Conservation (phyloP, 495 filamentous ascomycete species). For the Wilcoxina mikolae region DNA sequence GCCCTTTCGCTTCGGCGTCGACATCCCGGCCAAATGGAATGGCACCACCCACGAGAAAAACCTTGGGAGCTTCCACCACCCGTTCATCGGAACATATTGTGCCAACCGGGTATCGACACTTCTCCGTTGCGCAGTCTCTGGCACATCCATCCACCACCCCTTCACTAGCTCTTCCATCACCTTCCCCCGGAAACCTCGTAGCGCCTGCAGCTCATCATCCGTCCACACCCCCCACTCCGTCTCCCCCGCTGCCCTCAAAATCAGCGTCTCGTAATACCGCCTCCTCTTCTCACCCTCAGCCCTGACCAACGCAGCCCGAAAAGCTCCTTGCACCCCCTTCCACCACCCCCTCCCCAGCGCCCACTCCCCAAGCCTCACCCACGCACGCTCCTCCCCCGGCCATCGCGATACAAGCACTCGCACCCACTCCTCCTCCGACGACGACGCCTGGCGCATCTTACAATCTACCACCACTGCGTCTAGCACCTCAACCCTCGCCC, state of each 20-base stretch:
- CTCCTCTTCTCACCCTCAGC: slow-evolving; percentile 2
- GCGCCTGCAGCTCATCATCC: slow-evolving; percentile 1
- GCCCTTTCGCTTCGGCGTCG: slow-evolving; percentile 2
- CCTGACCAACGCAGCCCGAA: background rate
- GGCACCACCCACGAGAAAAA: slow-evolving; percentile 20
- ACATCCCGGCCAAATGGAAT: slow-evolving; percentile 12
- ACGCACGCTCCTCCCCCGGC: slow-evolving; percentile 10
- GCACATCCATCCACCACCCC: background rate
- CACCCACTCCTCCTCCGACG: background rate
- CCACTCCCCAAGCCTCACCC: slow-evolving; percentile 7
- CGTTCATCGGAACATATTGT: slow-evolving; percentile 2
- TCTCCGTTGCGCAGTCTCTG: background rate
- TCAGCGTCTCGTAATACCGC: slow-evolving; percentile 4
- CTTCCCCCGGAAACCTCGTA: background rate
- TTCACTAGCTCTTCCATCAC: background rate
- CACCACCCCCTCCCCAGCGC: background rate
- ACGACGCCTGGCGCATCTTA: background rate
- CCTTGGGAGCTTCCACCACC: slow-evolving; percentile 10
- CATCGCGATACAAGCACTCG: background rate
- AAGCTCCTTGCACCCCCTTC: slow-evolving; percentile 10
- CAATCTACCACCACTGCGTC: slow-evolving; percentile 8
- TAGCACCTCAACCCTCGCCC: slow-evolving; percentile 1
- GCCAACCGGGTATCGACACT: background rate
- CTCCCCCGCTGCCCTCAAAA: background rate
- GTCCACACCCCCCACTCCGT: slow-evolving; percentile 8